phyloP scores from a whole-genome alignment of 805 yeast species.

The Myxozyma vanderwaltii region DNA sequence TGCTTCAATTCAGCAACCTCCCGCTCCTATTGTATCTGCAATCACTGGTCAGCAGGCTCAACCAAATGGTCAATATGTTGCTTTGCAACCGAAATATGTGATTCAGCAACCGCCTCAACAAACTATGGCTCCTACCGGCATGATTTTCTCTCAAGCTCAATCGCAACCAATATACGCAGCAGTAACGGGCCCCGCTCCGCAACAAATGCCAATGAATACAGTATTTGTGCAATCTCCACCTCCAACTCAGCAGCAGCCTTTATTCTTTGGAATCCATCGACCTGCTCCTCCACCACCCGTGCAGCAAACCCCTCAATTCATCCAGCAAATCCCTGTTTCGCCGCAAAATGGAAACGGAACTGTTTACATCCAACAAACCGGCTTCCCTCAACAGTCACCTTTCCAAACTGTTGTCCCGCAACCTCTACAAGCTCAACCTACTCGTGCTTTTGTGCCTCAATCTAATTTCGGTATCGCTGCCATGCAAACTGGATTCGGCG shows the following conservation, averaged over 20 bases:
- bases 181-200: not conserved
- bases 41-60: conserved; percentile 39
- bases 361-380: conserved; percentile 19
- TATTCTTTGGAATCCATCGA: conserved; percentile 24
- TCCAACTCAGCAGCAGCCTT: conserved; percentile 23
- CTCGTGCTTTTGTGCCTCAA: conserved; percentile 28
- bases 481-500: conserved; percentile 32
- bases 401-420: conserved; percentile 41
- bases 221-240: conserved; percentile 12
- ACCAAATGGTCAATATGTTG: conserved; percentile 38
- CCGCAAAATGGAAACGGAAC: conserved; percentile 1
- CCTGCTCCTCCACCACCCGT: conserved; percentile 27
- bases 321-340: conserved; percentile 15
- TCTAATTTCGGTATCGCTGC: conserved; percentile 31
- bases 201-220: conserved; percentile 11
- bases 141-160: conserved; percentile 10
- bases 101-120: conserved; percentile 15
- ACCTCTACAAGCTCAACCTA: conserved; percentile 38
- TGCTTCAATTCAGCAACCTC: not conserved
- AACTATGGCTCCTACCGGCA: conserved; percentile 7
- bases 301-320: conserved; percentile 2
- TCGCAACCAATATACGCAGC: conserved; percentile 1
- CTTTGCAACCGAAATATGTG: conserved; percentile 28
- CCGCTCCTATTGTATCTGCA: conserved; percentile 14
- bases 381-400: conserved; percentile 13